Base-by-base conservation (phyloP, 1,284 basidiomycete species). In the Ustilago crameri region DNA sequence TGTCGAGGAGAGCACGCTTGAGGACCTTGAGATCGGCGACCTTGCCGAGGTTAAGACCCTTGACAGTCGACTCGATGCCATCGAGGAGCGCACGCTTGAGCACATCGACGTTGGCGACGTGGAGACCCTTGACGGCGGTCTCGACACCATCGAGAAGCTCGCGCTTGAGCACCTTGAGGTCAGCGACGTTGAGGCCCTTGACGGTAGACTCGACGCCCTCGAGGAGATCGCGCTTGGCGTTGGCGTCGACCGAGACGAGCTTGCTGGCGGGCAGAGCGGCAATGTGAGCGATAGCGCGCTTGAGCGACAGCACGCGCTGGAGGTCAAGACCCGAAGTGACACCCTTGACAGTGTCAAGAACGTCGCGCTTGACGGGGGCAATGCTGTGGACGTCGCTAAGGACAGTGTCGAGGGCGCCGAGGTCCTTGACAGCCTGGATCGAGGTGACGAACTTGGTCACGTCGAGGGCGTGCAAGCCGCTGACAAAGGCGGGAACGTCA, bases 281-380 rank as follows among this genome's bases (percentile, higher is more conserved):
- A 22, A 65, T 45, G 51, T 65, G 62, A 3, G 62, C 55, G 15
- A 65, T 26, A 7, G 61, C 50, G 8, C 61, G 54, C 54, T 64
- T 58, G 34, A 58, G 54, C 20, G 22, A 22, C n/a, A 51, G 42
- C 23, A 55, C 44, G 26, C 51, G 45, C 15, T 40, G 5, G 30
- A 53, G 27, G 42, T 40, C 55, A 22, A 58, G 23, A n/a, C 55
- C 55, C 8, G 46, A 34, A 17, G 57, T 32, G 24, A 45, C 53
- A 15, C 18, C 32, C 12, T 45, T 32, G 10, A 59, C 62, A 27
- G 24, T 37, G 7, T 48, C 20, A 26, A 55, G 56, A 9, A 55
- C 41, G 24, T 59, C 56, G 26, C 63, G 63, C 51, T 65, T 65
- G 54, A 23, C 7, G n/a, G 20, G 30, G 3, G 32, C 5, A 3